Base-by-base conservation (phyloP, 805 yeast species). In the Saccharomyces mikatae region DNA sequence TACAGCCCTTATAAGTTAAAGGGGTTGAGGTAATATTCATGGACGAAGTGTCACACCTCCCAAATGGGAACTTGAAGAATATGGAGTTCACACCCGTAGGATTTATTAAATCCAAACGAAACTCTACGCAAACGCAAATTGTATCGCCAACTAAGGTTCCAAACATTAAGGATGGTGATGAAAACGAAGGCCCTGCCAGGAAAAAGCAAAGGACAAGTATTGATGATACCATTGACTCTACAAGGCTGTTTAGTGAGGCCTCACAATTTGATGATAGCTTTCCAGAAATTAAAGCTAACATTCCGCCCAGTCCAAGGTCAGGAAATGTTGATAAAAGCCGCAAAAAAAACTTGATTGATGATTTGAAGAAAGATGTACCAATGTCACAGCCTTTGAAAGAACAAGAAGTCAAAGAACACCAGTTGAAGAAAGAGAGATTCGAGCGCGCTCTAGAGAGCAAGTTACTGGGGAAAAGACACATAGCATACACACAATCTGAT, bases 11-110 rank as follows among this genome's bases (percentile, higher is more conserved):
- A 36, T 3, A 17, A 36, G 44, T 11, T 11, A 21, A n/a, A 46
- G 47, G 21, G 32, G 27, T 24, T 47, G 41, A 32, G 17, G 8
- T 24, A 51, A 27, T 41, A 28, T 31, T 47, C 46, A 47, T 50
- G 46, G n/a, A 36, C 17, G 30, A 21, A 30, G 44, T 46, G 66
- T 70, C 44, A 36, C 44, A 36, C 17, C 44, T 73, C 9, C 72
- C 75, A 28, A 51, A 51, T 26, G 61, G 60, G 47, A 56, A 58
- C 17, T 49, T 58, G 10, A 63, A 64, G 32, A 54, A 60, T 24
- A 59, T 70, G 26, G 77, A 74, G 56, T 76, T 76, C 55, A 75
- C 78, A 1, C 80, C 80, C 0, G 72, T 76, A 49, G 79, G 79
- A 2, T 68, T 62, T 31, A 49, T 60, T 24, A 62, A 63, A 50